Evolutionary conservation across 2,329 filamentous ascomycete species (phyloP), one percentile per base, ranked within the genome.

Genomic region (Herpotrichia juniperi): DNA sequence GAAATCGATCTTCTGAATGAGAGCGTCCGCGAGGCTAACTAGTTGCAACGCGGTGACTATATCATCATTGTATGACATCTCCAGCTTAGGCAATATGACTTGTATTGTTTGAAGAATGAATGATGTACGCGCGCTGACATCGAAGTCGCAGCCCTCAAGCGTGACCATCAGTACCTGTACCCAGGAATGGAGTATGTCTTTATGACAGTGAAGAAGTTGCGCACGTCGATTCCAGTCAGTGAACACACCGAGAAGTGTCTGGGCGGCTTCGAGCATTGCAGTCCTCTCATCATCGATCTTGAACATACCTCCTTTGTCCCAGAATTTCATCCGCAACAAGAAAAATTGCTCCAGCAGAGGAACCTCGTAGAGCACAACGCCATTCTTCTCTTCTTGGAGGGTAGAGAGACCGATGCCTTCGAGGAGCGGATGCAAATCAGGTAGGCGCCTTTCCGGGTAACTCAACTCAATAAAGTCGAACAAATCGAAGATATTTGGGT

Each of bases 51-150:
- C 89, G 48, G 92, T 87, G 12, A 81, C 79, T 1, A 87, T 80
- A 50, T 88, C 86, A 9, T 89, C 85, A 4, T 84, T 81, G 50
- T 91, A 86, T 44, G 89, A 88, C 16, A 82, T 82, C 68, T 97
- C 93, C 11, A 99, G 82, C 58, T 91, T 96, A 0, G 94, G 93
- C 6, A 97, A 81, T 43, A 96, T 89, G 12, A 93, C 84, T 68
- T 97, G 93, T 4, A 99, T 80, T 0, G 90, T 87, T 69, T 96
- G 91, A 10, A 97, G 77, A 49, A 96, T 87, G 69, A 97, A 93
- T 0, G 88, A 85, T 4, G 87, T 87, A 66, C 88, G 88, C 25
- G 83, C 84, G 1, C 84, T 84, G 47, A 85, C 83, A 53, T 90
- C 88, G 68, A 96, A 88, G 47, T 94, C 89, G 59, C 91, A 91